Conservation (phyloP, 179 eudicot genomes). For the Nepenthes alata region DNA sequence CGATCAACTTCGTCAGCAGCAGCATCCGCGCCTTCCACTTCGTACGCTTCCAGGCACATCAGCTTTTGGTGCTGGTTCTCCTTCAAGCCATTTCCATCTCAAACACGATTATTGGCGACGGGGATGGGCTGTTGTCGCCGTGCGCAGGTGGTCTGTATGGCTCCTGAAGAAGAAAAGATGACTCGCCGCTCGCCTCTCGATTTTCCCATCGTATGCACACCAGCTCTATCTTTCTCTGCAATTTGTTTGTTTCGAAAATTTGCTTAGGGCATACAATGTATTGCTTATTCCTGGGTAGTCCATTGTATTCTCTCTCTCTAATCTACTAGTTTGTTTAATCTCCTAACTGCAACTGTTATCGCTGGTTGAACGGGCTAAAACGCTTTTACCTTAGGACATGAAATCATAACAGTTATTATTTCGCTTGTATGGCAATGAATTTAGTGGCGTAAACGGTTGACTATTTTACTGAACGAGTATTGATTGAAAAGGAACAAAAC, state of each 20-base stretch:
- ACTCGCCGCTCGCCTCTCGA: slow-evolving; percentile 91
- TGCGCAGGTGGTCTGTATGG: slow-evolving; percentile 53
- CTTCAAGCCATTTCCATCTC: slow-evolving; percentile 1
- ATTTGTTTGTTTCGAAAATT: background rate
- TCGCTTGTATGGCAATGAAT: too few species aligned
- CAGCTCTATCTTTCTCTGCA: background rate
- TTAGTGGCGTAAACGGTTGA: too few species aligned
- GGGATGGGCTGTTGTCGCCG: background rate
- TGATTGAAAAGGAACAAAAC: too few species aligned
- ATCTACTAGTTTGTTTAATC: too few species aligned
- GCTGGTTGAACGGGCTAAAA: too few species aligned
- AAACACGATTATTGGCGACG: background rate
- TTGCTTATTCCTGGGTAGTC: too few species aligned
- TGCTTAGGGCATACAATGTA: too few species aligned
- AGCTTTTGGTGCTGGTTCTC: slow-evolving; percentile 5
- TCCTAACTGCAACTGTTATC: too few species aligned
- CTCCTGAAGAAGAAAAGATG: slow-evolving; percentile 79
- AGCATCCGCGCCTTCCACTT: background rate
- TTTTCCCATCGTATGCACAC: slow-evolving; percentile 58
- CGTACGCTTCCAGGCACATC: background rate
- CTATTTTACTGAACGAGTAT: too few species aligned
- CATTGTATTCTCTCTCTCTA: too few species aligned
- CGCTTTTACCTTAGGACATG: too few species aligned
- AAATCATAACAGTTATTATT: too few species aligned
- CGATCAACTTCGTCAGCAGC: background rate